phyloP scores from a whole-genome alignment of 2,329 filamentous ascomycete species.

The Aspergillus hortae region DNA sequence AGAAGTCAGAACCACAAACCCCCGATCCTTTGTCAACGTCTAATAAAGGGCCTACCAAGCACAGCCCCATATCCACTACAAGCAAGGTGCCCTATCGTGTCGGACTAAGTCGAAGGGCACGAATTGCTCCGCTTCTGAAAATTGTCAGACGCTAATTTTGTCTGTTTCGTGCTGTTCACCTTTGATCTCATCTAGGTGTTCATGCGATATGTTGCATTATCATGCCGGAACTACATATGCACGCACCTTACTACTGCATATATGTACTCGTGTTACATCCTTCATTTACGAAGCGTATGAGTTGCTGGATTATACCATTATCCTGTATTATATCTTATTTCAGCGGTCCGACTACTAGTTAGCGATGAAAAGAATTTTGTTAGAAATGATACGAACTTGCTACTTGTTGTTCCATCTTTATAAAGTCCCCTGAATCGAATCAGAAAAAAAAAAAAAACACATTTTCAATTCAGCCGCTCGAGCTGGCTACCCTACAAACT shows the following conservation, averaged over 20 bases:
- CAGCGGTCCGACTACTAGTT: background rate
- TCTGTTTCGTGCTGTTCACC: background rate
- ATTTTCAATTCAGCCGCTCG: too few relatives aligned
- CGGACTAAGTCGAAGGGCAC: constrained; percentile 47
- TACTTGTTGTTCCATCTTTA: too few relatives aligned
- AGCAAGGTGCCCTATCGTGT: constrained; percentile 44
- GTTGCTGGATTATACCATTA: background rate
- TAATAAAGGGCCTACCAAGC: constrained; percentile 30
- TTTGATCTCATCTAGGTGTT: background rate
- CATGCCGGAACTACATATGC: background rate
- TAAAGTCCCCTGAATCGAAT: too few relatives aligned
- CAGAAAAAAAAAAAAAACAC: too few relatives aligned
- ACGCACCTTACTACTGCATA: too few relatives aligned
- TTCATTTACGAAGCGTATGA: too few relatives aligned
- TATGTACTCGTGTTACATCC: too few relatives aligned
- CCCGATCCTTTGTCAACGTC: constrained; percentile 4
- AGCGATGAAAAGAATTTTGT: background rate
- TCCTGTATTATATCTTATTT: background rate
- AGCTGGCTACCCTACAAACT: too few relatives aligned
- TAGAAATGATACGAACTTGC: too few relatives aligned
- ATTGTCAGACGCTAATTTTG: constrained; percentile 35
- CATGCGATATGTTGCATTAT: background rate
- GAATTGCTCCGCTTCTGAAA: constrained; percentile 48
- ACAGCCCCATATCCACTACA: constrained; percentile 39
- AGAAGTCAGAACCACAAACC: constrained; percentile 7